Base-by-base conservation (phyloP, 768 basidiomycete genomes). In the Suillus lakei region DNA sequence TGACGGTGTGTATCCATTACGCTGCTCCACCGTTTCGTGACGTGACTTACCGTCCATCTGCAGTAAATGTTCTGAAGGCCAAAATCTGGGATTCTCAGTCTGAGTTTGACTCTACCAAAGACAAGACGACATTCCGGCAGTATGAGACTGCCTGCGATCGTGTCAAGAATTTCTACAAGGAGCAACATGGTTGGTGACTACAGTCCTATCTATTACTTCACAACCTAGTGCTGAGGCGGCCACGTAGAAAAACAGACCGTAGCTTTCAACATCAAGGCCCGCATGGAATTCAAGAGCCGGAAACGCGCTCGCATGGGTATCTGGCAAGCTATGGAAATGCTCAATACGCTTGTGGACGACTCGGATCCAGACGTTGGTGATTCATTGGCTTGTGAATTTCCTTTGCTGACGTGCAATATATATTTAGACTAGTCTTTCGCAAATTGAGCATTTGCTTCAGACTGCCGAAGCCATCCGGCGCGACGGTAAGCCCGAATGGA, bases 401-500 rank as follows among this genome's bases (percentile, higher is more conserved):
- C 23, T 43, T 55, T 23, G 6, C 67, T 77, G 44, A 72, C 59
- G 10, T 51, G 32, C 30, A 26, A 38, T 21, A 34, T 3, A 54
- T 61, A 58, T 69, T 9, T 72, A 93, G 91, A 92, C 91, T 2
- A 82, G 80, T 68, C 77, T 92, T 34, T 88, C 92, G 41, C 95
- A 97, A 79, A 95, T 97, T 38, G 92, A 95, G 70, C 95, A 97
- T 73, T 83, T 96, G 4, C 83, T 96, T 1, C 95, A 96, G 73
- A 95, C 93, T 0, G 93, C 93, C n/a, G 93, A 95, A 71, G 92
- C 93, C 13, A 94, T 95, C 68, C 85, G 93, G 53, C 82, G 85
- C 28, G 93, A 95, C 67, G 93, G 92, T 0, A 92, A 93, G 73
- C 93, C 93, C 0, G 93, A 95, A 67, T 95, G 93, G 93, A 94